Percentiles rank a stretch among this genome's conserved stretches.
Evolutionary conservation across 768 basidiomycete genomes (phyloP).

Genomic region (Tricholoma bakamatsutake): DNA sequence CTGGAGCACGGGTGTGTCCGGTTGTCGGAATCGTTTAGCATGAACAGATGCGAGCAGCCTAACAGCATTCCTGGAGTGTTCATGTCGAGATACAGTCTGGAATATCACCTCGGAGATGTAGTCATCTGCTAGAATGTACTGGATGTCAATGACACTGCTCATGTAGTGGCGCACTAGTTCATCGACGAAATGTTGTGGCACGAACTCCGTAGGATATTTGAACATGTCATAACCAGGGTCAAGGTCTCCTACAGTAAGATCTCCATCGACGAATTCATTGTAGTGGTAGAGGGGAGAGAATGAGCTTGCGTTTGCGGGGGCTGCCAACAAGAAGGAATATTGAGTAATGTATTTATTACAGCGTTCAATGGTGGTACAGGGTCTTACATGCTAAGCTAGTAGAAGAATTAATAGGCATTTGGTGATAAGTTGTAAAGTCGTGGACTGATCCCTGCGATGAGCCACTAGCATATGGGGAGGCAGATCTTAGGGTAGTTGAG

Average conservation of each 20-base stretch:
- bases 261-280: slow-evolving; percentile 2
- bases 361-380: slow-evolving; percentile 64
- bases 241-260: neutral
- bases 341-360: slow-evolving; percentile 69
- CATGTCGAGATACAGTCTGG: slow-evolving; percentile 39
- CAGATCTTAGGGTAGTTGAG: slow-evolving; percentile 11
- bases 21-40: slow-evolving; percentile 20
- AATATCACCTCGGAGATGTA: slow-evolving; percentile 42
- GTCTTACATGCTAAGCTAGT: slow-evolving; percentile 72
- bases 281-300: slow-evolving; percentile 22
- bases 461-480: slow-evolving; percentile 16
- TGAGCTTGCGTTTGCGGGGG: slow-evolving; percentile 22
- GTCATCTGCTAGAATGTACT: slow-evolving; percentile 63
- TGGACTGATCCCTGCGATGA: slow-evolving; percentile 14
- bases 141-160: slow-evolving; percentile 53
- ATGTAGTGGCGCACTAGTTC: slow-evolving; percentile 44
- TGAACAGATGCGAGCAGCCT: slow-evolving; percentile 62
- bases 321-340: slow-evolving; percentile 24
- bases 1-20: slow-evolving; percentile 18
- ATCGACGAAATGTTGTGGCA: slow-evolving; percentile 19
- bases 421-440: slow-evolving; percentile 15
- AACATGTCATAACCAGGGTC: neutral
- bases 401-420: slow-evolving; percentile 13
- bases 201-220: slow-evolving; percentile 11
- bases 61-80: slow-evolving; percentile 51